phyloP scores from a whole-genome alignment of 768 basidiomycete species.

The Mycena pura region DNA sequence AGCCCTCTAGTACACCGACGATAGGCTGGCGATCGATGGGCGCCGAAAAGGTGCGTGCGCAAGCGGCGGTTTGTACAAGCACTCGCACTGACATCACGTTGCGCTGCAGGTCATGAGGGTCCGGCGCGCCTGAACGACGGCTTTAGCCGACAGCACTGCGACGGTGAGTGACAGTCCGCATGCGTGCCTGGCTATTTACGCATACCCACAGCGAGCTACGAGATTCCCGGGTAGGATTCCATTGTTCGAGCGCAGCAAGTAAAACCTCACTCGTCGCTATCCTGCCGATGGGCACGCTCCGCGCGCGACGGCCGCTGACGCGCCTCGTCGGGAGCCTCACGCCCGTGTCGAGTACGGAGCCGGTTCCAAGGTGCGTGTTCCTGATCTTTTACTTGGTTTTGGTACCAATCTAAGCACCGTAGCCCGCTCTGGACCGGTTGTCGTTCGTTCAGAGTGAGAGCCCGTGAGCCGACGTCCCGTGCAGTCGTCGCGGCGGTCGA shows the following conservation, averaged over 20 bases:
- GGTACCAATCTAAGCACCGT: too few species aligned
- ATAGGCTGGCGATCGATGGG: too few species aligned
- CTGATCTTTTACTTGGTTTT: not conserved
- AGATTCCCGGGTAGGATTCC: not conserved
- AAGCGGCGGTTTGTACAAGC: too few species aligned
- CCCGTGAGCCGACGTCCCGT: not conserved
- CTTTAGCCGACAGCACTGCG: too few species aligned
- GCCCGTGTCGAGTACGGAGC: constrained; percentile 32
- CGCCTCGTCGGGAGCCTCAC: constrained; percentile 31
- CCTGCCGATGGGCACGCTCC: constrained; percentile 28
- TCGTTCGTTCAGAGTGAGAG: not conserved
- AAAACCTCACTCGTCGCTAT: too few species aligned
- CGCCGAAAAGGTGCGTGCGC: too few species aligned
- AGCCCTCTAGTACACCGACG: too few species aligned
- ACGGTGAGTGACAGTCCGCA: too few species aligned
- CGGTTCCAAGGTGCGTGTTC: constrained; percentile 19
- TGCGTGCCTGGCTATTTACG: too few species aligned
- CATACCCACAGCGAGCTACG: not conserved
- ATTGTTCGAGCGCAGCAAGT: not conserved
- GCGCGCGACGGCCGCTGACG: constrained; percentile 31
- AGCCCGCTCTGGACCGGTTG: not conserved
- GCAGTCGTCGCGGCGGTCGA: constrained; percentile 29
- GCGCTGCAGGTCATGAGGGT: too few species aligned
- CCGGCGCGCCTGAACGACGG: too few species aligned
- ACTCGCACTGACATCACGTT: too few species aligned